Percentiles rank a stretch among this genome's conserved stretches.
Conservation (phyloP, 2,329 filamentous ascomycete genomes). For the Fusarium tanahbumbuense region DNA sequence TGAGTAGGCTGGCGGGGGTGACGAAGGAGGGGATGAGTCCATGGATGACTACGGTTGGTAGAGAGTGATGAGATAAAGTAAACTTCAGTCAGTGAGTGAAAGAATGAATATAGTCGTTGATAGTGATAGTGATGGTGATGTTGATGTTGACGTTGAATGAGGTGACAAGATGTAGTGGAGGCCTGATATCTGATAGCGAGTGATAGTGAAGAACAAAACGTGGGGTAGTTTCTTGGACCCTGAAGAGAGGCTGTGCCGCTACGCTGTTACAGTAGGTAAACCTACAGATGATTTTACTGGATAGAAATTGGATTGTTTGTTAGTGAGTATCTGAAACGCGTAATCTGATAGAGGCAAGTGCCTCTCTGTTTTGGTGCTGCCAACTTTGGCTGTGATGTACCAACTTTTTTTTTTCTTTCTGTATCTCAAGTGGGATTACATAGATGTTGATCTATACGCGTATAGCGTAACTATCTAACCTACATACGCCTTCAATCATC, state of each 20-base stretch:
- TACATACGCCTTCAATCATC: background rate
- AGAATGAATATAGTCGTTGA: background rate
- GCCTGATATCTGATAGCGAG: background rate
- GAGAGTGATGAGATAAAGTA: background rate
- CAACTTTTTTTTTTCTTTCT: background rate
- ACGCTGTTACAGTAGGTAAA: slow-evolving; percentile 10
- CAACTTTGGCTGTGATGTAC: slow-evolving; percentile 12
- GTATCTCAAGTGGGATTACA: background rate
- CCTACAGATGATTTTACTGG: background rate
- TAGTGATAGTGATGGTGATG: background rate
- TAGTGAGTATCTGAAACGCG: slow-evolving; percentile 18
- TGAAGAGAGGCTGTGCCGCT: slow-evolving; percentile 17
- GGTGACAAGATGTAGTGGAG: background rate
- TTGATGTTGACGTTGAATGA: slow-evolving; percentile 1
- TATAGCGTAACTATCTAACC: background rate
- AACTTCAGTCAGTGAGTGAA: background rate
- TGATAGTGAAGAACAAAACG: slow-evolving; percentile 11
- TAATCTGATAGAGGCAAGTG: background rate
- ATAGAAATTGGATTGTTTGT: background rate
- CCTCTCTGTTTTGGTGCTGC: background rate
- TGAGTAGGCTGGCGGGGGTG: slow-evolving; percentile 33
- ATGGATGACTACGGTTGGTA: slow-evolving; percentile 14
- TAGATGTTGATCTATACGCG: background rate
- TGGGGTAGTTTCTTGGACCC: slow-evolving; percentile 23
- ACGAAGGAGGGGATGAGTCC: slow-evolving; percentile 4